Percentiles rank a stretch among this genome's conserved stretches.
Conservation (phyloP, 106 monocot genomes). For the Platanthera zijinensis region DNA sequence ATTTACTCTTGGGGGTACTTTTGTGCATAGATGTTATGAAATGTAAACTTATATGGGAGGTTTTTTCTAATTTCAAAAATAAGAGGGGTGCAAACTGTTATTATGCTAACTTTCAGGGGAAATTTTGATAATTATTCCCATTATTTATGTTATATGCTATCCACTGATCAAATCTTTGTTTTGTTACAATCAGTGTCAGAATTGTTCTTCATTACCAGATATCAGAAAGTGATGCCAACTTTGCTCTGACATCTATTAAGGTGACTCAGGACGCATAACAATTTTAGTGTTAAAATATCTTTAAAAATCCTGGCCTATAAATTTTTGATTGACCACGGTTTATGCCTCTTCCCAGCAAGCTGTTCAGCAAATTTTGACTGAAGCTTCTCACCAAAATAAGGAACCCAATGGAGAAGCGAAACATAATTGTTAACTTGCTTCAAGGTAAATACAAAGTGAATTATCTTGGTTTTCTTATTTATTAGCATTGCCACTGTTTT, state of each 20-base stretch:
- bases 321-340: neutral
- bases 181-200: slow-evolving; percentile 43
- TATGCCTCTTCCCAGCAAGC: slow-evolving; percentile 36
- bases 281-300: neutral
- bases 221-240: slow-evolving; percentile 76
- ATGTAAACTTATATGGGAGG: too few relatives aligned
- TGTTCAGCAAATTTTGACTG: slow-evolving; percentile 33
- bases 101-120: too few relatives aligned
- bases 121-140: too few relatives aligned
- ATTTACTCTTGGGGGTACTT: too few relatives aligned
- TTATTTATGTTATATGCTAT: neutral
- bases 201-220: slow-evolving; percentile 86
- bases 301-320: neutral
- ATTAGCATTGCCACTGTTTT: too few relatives aligned
- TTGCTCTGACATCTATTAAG: slow-evolving; percentile 70
- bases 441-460: too few relatives aligned
- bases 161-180: neutral
- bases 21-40: too few relatives aligned
- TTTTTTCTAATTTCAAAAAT: too few relatives aligned
- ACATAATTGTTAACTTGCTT: neutral
- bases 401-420: neutral
- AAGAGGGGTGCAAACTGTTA: too few relatives aligned
- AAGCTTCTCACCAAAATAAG: slow-evolving; percentile 16
- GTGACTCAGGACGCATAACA: slow-evolving; percentile 14
- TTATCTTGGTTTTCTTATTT: too few relatives aligned